Base-by-base conservation (phyloP, 2,329 filamentous ascomycete species). In the Fusarium caatingaense region DNA sequence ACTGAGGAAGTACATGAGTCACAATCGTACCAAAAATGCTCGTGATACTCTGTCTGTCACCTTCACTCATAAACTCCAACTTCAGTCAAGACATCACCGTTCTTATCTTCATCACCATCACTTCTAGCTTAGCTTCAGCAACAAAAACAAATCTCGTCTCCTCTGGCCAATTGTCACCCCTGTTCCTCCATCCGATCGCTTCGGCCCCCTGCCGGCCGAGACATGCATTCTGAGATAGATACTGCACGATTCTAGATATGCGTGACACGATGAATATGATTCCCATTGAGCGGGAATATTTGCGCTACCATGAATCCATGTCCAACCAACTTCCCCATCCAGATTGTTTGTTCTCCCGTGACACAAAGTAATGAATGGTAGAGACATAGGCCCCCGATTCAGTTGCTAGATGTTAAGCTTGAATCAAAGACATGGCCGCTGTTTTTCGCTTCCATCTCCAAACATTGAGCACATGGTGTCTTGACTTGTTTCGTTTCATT, bases 181-280 rank as follows among this genome's bases (percentile, higher is more conserved):
- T 27, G 27, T 27, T 45, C 37, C 30, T 61, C 46, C 51, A 40
- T 58, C 53, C 55, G 51, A 58, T 67, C 61, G 70, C 72, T 67
- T 72, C 72, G 56, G 72, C 27, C 32, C 32, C 56, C 54, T 64
- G 30, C 64, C 72, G 61, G 54, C 73, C 68, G 72, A 73, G 72
- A 75, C 73, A 75, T 69, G 48, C 64, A 55, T 67, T 28, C 48
- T 27, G 34, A 62, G 54, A 62, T 46, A 30, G 48, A 67, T 64
- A 55, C 49, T 32, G 49, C 59, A 27, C 37, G 5, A 12, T 63
- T 56, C 47, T 59, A 45, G 50, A 56, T 34, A 18, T 7, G 16
- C 23, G 69, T 71, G 27, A 37, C 64, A 73, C 68, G 11, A 48
- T 37, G 34, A 37, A 37, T 18, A 21, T 20, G 50, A 59, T 63